phyloP scores from a whole-genome alignment of 129 eudicot species.

The Silybum marianum region DNA sequence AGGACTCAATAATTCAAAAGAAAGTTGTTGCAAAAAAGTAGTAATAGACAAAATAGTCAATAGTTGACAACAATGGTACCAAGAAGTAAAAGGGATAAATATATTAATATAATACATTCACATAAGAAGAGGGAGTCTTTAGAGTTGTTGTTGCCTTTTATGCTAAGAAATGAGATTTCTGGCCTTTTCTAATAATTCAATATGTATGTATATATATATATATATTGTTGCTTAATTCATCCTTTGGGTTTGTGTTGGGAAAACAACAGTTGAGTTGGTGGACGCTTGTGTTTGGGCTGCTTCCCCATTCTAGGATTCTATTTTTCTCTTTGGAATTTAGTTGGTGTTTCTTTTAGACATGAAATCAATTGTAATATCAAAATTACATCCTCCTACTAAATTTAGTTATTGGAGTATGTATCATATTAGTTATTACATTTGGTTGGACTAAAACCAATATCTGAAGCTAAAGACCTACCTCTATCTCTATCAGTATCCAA shows the following conservation, averaged over 20 bases:
- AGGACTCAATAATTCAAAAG: neutral
- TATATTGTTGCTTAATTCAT: neutral
- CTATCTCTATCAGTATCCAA: neutral
- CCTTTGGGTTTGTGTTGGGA: neutral
- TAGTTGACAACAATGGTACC: neutral
- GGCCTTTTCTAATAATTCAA: neutral
- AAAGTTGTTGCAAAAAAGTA: neutral
- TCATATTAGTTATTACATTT: too few relatives aligned
- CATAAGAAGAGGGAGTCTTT: neutral
- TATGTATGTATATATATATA: neutral
- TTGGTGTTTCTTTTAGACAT: neutral
- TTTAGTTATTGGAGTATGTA: too few relatives aligned
- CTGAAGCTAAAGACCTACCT: neutral
- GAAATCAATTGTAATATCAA: neutral
- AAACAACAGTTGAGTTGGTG: neutral
- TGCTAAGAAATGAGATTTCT: conserved; percentile 22
- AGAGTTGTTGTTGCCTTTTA: conserved; percentile 14
- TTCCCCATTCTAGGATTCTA: neutral
- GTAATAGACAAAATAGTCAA: neutral
- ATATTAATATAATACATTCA: neutral
- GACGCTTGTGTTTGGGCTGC: conserved; percentile 5
- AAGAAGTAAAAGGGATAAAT: neutral
- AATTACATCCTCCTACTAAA: too few relatives aligned
- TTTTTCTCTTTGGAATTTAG: conserved; percentile 17
- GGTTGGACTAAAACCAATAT: too few relatives aligned